Evolutionary conservation across 257 asterid genomes (phyloP).

Genomic region (Nicotiana otophora): DNA sequence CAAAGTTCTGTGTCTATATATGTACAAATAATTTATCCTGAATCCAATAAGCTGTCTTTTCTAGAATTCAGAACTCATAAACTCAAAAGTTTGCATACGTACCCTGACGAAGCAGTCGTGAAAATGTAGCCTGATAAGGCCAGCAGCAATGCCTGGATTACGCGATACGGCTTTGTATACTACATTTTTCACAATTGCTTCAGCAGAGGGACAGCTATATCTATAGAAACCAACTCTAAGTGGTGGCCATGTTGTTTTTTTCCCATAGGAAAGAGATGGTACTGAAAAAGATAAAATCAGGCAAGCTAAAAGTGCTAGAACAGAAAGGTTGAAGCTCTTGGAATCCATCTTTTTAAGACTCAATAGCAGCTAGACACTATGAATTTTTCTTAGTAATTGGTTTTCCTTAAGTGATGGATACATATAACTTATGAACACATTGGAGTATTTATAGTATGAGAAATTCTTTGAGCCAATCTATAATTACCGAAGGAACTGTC

Average conservation of each 20-base stretch:
- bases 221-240: conserved; percentile 8
- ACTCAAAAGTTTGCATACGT: too few relatives aligned
- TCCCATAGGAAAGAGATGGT: neutral
- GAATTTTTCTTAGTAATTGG: neutral
- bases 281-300: neutral
- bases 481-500: neutral
- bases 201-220: neutral
- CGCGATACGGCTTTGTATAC: neutral
- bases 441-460: neutral
- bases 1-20: too few relatives aligned
- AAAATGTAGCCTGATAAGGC: conserved; percentile 1
- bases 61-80: too few relatives aligned
- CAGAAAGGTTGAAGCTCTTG: neutral
- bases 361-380: neutral
- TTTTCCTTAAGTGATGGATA: neutral
- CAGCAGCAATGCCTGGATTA: conserved; percentile 10
- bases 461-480: neutral
- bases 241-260: neutral
- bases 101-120: neutral
- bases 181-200: neutral
- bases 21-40: too few relatives aligned
- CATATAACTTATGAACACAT: neutral
- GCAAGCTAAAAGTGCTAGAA: neutral
- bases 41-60: too few relatives aligned
- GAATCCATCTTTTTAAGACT: neutral